Percentiles rank a stretch among this genome's conserved stretches.
Evolutionary conservation across 2,329 filamentous ascomycete genomes (phyloP).

Genomic region (Penicillium sp.): DNA sequence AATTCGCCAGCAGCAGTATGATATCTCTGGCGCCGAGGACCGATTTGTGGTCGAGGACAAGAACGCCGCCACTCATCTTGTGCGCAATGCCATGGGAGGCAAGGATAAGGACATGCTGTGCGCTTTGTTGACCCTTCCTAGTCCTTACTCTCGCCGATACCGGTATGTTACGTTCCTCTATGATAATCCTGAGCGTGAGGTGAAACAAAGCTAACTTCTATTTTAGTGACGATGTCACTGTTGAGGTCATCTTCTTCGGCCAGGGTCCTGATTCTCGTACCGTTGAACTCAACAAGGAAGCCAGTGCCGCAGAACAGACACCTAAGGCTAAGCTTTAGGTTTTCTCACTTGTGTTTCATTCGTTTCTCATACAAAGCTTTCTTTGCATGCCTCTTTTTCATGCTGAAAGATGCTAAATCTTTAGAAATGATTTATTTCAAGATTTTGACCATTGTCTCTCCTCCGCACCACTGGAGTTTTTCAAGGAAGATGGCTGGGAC

Average conservation of each 20-base stretch:
- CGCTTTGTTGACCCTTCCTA: slow-evolving; percentile 84
- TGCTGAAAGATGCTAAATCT: background rate
- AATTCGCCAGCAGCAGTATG: slow-evolving; percentile 89
- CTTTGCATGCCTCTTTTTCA: background rate
- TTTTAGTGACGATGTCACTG: slow-evolving; percentile 84
- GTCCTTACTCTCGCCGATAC: slow-evolving; percentile 88
- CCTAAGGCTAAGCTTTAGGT: slow-evolving; percentile 49
- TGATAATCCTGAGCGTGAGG: background rate
- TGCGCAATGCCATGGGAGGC: slow-evolving; percentile 91
- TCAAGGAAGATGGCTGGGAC: background rate
- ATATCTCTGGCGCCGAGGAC: slow-evolving; percentile 66
- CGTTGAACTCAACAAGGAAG: slow-evolving; percentile 82
- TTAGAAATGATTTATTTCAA: background rate
- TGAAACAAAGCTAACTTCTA: slow-evolving; percentile 12
- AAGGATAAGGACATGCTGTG: slow-evolving; percentile 92
- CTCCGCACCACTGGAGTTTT: background rate
- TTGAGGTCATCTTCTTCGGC: slow-evolving; percentile 98
- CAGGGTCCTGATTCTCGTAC: slow-evolving; percentile 73
- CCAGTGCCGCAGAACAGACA: slow-evolving; percentile 63
- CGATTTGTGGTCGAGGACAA: slow-evolving; percentile 94
- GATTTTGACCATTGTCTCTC: background rate
- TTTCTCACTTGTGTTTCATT: background rate
- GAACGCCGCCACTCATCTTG: slow-evolving; percentile 93
- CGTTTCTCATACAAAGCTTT: background rate
- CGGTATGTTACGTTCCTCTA: slow-evolving; percentile 58